Conservation (phyloP, 2,329 filamentous ascomycete genomes). For the Diplodia seriata region DNA sequence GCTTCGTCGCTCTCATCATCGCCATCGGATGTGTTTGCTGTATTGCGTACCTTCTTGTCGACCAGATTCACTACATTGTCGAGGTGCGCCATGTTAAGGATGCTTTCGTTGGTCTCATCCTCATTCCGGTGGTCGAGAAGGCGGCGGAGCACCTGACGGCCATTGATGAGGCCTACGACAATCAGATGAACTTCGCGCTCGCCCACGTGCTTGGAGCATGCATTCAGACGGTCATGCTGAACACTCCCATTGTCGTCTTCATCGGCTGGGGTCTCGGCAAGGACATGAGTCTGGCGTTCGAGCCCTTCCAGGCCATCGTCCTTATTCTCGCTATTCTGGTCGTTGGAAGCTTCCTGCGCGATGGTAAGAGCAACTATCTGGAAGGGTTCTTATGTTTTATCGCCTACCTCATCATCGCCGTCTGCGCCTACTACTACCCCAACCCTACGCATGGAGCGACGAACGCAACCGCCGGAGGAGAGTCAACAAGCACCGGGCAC, state of each 20-base stretch:
- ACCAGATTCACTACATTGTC: conserved; percentile 71
- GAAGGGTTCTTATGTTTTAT: conserved; percentile 83
- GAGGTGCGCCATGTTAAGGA: conserved; percentile 55
- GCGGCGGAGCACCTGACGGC: conserved; percentile 84
- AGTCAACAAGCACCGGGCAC: conserved; percentile 1
- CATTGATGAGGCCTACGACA: conserved; percentile 83
- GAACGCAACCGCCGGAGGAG: not conserved
- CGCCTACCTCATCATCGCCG: conserved; percentile 68
- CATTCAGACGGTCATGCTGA: conserved; percentile 88
- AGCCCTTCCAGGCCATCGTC: conserved; percentile 83
- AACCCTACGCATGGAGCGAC: conserved; percentile 47
- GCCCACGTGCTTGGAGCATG: conserved; percentile 86
- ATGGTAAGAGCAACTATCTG: conserved; percentile 89
- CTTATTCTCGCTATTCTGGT: conserved; percentile 84
- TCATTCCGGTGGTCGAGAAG: conserved; percentile 84
- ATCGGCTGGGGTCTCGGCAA: conserved; percentile 80
- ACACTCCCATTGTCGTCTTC: conserved; percentile 81
- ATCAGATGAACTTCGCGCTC: conserved; percentile 83
- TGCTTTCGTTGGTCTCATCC: conserved; percentile 72
- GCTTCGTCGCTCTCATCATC: conserved; percentile 68
- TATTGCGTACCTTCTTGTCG: conserved; percentile 75
- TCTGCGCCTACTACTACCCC: conserved; percentile 68
- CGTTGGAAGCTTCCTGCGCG: conserved; percentile 84
- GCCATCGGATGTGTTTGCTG: conserved; percentile 74
- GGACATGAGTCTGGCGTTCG: conserved; percentile 81